A percentile compares a stretch with the other conserved stretches of the same genome.
These are phyloP conservation scores for Apiospora saccharicola DNA, from an alignment of 2,329 filamentous ascomycete genomes.

Conservation along the genomic window DNA sequence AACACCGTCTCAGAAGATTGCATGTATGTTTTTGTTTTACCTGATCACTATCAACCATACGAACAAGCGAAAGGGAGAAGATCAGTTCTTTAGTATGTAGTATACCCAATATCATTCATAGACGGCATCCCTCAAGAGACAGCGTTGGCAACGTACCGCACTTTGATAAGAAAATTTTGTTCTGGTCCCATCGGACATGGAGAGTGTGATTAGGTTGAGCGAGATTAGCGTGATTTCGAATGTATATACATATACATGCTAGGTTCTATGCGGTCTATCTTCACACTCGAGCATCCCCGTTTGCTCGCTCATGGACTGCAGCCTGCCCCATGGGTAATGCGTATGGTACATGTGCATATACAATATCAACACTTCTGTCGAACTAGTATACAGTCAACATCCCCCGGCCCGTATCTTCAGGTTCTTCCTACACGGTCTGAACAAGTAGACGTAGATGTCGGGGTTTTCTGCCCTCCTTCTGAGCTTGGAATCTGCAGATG, in stretches of 20 bases:
- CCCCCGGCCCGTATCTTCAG: neutral
- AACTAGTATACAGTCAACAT: neutral
- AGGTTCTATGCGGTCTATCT: neutral
- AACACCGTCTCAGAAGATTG: neutral
- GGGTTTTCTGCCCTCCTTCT: neutral
- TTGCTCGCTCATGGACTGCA: neutral
- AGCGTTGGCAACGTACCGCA: neutral
- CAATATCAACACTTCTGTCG: conserved; percentile 6
- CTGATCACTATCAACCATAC: neutral
- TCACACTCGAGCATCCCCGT: no score
- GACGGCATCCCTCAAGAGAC: neutral
- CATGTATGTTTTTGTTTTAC: neutral
- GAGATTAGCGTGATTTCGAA: neutral
- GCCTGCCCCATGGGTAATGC: neutral
- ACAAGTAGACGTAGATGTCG: neutral
- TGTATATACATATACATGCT: neutral
- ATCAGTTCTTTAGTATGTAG: neutral
- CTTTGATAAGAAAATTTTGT: no score
- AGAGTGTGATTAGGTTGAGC: neutral
- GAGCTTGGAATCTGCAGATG: neutral
- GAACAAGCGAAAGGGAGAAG: neutral
- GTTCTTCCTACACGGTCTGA: neutral
- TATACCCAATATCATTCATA: conserved; percentile 18
- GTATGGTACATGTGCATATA: conserved; percentile 19
- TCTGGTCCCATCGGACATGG: no score